Evolutionary conservation across 192 early-diverging fungal species (phyloP), one percentile per base, ranked within the genome.

Genomic region (Coemansia aciculifera): DNA sequence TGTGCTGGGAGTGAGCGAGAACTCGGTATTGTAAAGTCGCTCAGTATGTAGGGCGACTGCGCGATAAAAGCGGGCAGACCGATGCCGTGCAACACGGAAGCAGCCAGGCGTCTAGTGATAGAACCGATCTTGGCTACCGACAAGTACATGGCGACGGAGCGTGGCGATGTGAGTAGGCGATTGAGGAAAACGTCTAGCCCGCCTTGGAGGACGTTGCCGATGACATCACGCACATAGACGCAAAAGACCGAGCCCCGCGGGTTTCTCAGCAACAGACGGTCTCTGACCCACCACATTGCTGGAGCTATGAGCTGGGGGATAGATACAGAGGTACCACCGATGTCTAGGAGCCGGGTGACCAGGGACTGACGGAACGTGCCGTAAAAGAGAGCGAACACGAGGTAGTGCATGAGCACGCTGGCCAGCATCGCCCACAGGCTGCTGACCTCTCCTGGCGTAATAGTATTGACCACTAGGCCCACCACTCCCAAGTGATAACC

Each of bases 361-460:
- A 75, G 51, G 21, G 73, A 62, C 42, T 80, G 78, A 4, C 78
- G 78, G 56, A 71, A 23, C 5, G 60, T 31, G 6, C 78, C 78
- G 69, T 80, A 80, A 15, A 72, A n/a, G 13, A 71, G n/a, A 11
- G 61, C 65, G 23, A 68, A 80, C 12, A 21, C 12, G 2, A 17
- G 10, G 62, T 80, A 80, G 62, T 80, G 78, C 48, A 72, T 15
- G 1, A 34, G 36, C n/a, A 72, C 39, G 27, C 66, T 43, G 10
- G 19, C 43, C 3, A 61, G 12, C 44, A 62, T 65, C 1, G 21
- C 59, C 46, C 46, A 48, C 46, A 48, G 46, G 19, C 46, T 48
- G 46, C 46, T 48, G 46, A 48, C 46, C 46, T 48, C 46, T 5
- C 2, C 3, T 17, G 73, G 63, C 5, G 46, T 8, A 0, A 69